Conservation (phyloP, 164 flowering plant species). For the Tetracentron sinense region DNA sequence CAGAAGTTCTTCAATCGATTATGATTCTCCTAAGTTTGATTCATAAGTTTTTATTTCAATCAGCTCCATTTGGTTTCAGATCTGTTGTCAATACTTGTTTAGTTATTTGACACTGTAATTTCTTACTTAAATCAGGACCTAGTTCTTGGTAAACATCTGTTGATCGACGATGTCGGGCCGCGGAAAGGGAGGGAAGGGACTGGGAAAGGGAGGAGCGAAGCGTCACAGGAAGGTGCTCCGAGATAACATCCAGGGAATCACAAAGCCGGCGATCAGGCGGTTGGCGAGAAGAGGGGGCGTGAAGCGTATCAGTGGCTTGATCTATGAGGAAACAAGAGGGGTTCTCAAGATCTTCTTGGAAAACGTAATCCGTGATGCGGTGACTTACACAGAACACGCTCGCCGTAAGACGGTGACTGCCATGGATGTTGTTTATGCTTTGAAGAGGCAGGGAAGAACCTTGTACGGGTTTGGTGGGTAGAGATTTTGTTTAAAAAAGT, state of each 20-base stretch:
- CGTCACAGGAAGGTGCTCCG: slow-evolving; percentile 33
- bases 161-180: slow-evolving; percentile 29
- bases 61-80: too few relatives aligned
- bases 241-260: slow-evolving; percentile 30
- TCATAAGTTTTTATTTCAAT: too few relatives aligned
- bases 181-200: slow-evolving; percentile 35
- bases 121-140: too few relatives aligned
- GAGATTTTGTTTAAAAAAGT: slow-evolving; percentile 2
- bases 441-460: slow-evolving; percentile 37
- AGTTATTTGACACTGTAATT: too few relatives aligned
- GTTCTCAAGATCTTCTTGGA: slow-evolving; percentile 37
- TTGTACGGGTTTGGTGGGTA: slow-evolving; percentile 35
- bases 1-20: too few relatives aligned
- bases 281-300: slow-evolving; percentile 34
- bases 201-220: slow-evolving; percentile 35
- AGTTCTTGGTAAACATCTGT: background rate
- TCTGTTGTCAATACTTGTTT: too few relatives aligned
- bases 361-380: slow-evolving; percentile 38
- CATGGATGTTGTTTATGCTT: slow-evolving; percentile 38
- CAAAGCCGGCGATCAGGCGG: slow-evolving; percentile 28
- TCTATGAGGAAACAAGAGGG: slow-evolving; percentile 34
- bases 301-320: slow-evolving; percentile 34
- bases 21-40: too few relatives aligned
- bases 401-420: slow-evolving; percentile 37
- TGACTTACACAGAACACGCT: slow-evolving; percentile 37